A percentile compares a stretch with the other conserved stretches of the same genome.
These are phyloP conservation scores for Metarhizium album DNA, from an alignment of 2,329 filamentous ascomycete species.

Conservation along the genomic window DNA sequence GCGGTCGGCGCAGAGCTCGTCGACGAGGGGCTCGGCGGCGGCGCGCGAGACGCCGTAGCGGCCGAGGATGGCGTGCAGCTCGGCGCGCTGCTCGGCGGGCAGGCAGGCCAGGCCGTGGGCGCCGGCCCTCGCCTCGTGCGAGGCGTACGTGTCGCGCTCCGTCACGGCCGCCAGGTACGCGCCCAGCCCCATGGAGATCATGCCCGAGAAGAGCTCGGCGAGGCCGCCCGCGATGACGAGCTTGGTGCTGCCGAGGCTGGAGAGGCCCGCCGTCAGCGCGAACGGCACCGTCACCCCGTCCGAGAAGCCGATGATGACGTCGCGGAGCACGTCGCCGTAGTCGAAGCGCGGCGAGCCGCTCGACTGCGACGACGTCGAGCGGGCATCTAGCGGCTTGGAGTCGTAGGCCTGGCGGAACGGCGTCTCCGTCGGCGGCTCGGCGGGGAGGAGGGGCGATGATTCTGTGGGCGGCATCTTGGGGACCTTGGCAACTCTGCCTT, in stretches of 20 bases:
- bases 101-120: conserved; percentile 30
- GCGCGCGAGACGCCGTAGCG: conserved; percentile 36
- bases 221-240: conserved; percentile 62
- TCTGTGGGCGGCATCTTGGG: conserved; percentile 14
- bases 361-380: conserved; percentile 8
- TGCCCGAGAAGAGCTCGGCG: conserved; percentile 64
- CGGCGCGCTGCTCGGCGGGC: conserved; percentile 34
- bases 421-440: conserved; percentile 20
- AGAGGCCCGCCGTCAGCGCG: conserved; percentile 64
- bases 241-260: conserved; percentile 50
- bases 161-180: conserved; percentile 59
- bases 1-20: conserved; percentile 36
- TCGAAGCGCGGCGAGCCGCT: conserved; percentile 16
- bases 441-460: conserved; percentile 21
- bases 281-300: conserved; percentile 75
- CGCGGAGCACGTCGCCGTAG: conserved; percentile 39
- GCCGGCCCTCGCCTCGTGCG: conserved; percentile 34
- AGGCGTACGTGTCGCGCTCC: conserved; percentile 40
- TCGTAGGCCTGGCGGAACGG: conserved; percentile 12
- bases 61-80: conserved; percentile 39
- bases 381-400: conserved; percentile 15
- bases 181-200: conserved; percentile 68
- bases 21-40: conserved; percentile 34
- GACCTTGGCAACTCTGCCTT: too few relatives aligned
- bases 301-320: conserved; percentile 65